Percentiles rank a stretch among this genome's conserved stretches.
Conservation (phyloP, 345 rosid genomes). For the Ailanthus altissimus region DNA sequence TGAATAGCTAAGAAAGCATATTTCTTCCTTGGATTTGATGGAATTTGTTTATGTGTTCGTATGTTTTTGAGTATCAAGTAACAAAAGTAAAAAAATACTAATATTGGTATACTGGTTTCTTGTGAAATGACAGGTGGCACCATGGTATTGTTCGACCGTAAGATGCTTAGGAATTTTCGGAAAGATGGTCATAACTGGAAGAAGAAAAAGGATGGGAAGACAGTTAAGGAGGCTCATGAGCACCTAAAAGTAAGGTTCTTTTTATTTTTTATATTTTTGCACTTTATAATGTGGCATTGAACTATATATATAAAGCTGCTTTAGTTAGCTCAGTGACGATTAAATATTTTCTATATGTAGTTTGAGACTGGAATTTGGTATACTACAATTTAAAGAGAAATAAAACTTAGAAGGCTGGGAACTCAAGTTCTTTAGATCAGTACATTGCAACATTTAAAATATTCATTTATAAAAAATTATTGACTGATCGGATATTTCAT, state of each 20-base stretch:
- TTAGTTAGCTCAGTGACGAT: conserved; percentile 2
- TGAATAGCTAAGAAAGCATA: background rate
- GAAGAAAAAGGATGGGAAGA: conserved; percentile 98
- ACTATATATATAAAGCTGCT: background rate
- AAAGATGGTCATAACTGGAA: conserved; percentile 99
- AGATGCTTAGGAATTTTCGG: conserved; percentile 95
- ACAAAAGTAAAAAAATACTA: background rate
- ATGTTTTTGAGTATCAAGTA: background rate
- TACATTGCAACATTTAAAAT: background rate
- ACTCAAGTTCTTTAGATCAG: background rate
- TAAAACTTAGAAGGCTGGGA: background rate
- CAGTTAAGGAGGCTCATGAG: conserved; percentile 98
- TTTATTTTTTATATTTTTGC: background rate
- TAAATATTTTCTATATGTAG: background rate
- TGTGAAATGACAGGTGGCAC: conserved; percentile 66
- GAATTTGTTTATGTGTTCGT: background rate
- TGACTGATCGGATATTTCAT: background rate
- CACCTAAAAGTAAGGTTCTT: conserved; percentile 79
- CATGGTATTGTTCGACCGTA: conserved; percentile 78
- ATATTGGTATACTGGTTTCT: conserved; percentile 2
- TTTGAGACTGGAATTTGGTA: background rate
- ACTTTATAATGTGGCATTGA: conserved; percentile 8
- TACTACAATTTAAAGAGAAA: background rate
- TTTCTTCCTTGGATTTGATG: background rate
- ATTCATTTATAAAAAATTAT: background rate